A percentile compares a stretch with the other conserved stretches of the same genome.
Evolutionary conservation across 371 early-diverging fungal genomes (phyloP).

Genomic region (Apophysomyces sp.): DNA sequence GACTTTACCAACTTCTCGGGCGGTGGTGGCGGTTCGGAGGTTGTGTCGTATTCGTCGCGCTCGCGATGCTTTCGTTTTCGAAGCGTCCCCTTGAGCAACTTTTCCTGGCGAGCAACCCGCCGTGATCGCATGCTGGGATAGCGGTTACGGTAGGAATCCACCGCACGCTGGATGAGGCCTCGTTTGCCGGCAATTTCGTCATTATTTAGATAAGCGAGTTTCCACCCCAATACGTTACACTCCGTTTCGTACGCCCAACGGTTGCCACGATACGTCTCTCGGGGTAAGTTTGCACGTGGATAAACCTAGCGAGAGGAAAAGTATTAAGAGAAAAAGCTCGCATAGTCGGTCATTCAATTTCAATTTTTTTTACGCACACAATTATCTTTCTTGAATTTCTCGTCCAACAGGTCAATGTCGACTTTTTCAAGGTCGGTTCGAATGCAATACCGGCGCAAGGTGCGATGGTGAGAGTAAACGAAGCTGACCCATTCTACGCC

Average conservation of each 20-base stretch:
- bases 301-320: conserved; percentile 31
- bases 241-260: conserved; percentile 91
- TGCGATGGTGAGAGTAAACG: conserved; percentile 66
- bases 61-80: conserved; percentile 46
- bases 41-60: conserved; percentile 19
- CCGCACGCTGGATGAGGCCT: conserved; percentile 94
- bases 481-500: conserved; percentile 76
- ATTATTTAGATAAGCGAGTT: conserved; percentile 83
- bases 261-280: conserved; percentile 74
- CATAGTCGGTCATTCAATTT: neutral
- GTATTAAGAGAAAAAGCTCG: conserved; percentile 1
- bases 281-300: conserved; percentile 41
- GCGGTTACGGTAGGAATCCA: conserved; percentile 91
- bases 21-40: neutral
- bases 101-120: conserved; percentile 82
- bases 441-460: conserved; percentile 68
- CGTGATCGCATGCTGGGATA: conserved; percentile 81
- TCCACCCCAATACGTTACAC: conserved; percentile 86
- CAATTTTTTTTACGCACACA: conserved; percentile 60
- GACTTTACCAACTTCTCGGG: neutral
- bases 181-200: conserved; percentile 82
- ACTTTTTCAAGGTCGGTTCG: conserved; percentile 83
- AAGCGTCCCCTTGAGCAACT: conserved; percentile 56
- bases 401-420: conserved; percentile 61
- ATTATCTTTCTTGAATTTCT: conserved; percentile 79